Conservation (phyloP, 345 rosid genomes). For the Sisymbrium altissimum region DNA sequence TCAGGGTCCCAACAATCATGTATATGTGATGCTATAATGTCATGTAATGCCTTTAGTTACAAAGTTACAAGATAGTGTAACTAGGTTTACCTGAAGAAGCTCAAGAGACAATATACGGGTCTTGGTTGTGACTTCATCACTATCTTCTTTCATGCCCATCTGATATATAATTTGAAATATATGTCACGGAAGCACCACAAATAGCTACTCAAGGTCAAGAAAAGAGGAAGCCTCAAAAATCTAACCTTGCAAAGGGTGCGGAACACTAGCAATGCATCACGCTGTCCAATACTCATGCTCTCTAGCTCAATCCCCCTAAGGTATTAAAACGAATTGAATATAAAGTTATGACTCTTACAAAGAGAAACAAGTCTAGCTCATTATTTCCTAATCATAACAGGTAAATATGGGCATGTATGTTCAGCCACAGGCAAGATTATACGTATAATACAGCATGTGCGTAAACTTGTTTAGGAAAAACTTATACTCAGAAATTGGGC, state of each 20-base stretch:
- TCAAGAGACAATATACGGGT: slow-evolving; percentile 92
- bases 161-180: slow-evolving; percentile 34
- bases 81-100: slow-evolving; percentile 81
- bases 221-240: slow-evolving; percentile 17
- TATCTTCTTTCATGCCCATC: slow-evolving; percentile 99
- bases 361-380: slow-evolving; percentile 6
- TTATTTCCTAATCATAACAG: slow-evolving; percentile 1
- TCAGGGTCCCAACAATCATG: background rate
- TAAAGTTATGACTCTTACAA: background rate
- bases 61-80: slow-evolving; percentile 6
- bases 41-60: slow-evolving; percentile 16
- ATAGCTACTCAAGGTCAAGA: slow-evolving; percentile 5
- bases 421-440: background rate
- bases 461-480: background rate
- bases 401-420: slow-evolving; percentile 12
- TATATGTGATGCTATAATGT: background rate
- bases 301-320: slow-evolving; percentile 88
- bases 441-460: slow-evolving; percentile 1
- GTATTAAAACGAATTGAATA: slow-evolving; percentile 8
- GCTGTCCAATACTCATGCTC: slow-evolving; percentile 90
- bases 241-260: slow-evolving; percentile 98
- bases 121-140: slow-evolving; percentile 88
- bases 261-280: slow-evolving; percentile 91
- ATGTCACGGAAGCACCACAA: slow-evolving; percentile 27
- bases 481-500: slow-evolving; percentile 3